Evolutionary conservation across 2,329 filamentous ascomycete species (phyloP), one percentile per base, ranked within the genome.

Genomic region (Colletotrichum sp.): DNA sequence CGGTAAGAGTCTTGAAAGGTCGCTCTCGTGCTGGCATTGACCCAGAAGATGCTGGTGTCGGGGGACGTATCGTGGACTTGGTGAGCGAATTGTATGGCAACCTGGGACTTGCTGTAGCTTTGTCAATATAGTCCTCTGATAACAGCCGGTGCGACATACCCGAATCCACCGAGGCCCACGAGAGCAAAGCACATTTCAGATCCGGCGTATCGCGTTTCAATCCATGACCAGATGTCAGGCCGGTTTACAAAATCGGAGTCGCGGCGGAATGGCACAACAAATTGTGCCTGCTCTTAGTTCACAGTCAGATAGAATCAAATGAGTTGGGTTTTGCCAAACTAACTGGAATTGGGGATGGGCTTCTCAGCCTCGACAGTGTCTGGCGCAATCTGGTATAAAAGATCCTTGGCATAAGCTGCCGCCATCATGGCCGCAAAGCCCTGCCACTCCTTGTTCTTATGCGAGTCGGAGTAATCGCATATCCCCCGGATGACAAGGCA

Each of bases 31-130:
- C 58, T 73, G 9, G 27, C 76, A 30, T 71, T 18, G 28, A 79
- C 39, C 78, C 76, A 79, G 70, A 79, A 78, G 4, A 79, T 64
- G 30, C 68, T 75, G 12, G 55, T 76, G 2, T 71, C 39, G 15
- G 77, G 69, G 6, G 25, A 64, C 3, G n/a, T 15, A 6, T 25
- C 56, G 48, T 62, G 71, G 36, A 74, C n/a, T 13, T 60, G 25
- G 39, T 78, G 56, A 13, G 78, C 73, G 22, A 71, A 77, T 3
- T 75, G 48, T 32, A 79, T 77, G 12, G 77, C 78, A n/a, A 78
- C 32, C 56, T 79, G 75, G 12, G 77, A 76, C 65, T 79, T 79
- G 16, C 78, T 78, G 12, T 18, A 3, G 15, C 65, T 28, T 22
- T 56, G 60, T 78, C 30, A 78, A 36, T 61, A 6, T 18, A 34